Evolutionary conservation across 2,329 filamentous ascomycete genomes (phyloP), one percentile per base, ranked within the genome.

Genomic region (Volutella citrinella): DNA sequence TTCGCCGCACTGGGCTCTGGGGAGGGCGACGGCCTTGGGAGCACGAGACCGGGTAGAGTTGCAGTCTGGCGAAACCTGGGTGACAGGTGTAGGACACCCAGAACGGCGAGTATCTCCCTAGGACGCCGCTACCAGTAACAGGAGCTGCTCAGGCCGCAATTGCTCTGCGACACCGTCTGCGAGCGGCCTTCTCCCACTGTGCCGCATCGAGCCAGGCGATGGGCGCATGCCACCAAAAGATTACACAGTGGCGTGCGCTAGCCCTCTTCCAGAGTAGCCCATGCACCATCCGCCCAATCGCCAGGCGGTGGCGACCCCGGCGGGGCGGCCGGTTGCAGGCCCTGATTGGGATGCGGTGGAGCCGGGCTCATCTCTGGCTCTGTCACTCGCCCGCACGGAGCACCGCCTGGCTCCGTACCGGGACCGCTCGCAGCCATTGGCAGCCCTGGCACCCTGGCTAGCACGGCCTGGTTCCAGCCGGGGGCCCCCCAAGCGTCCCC

Each of bases 211-310:
- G n/a, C n/a, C n/a, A n/a, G n/a, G n/a, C n/a, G n/a, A n/a, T n/a
- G n/a, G n/a, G n/a, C 52, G 50, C 55, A 51, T 52, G 46, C 51
- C 48, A 46, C 52, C 50, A 51, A n/a, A n/a, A 49, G 44, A 54
- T 56, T 47, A 50, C 53, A 55, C 43, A 49, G 45, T 45, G 48
- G 45, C 47, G 39, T 35, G 34, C 27, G 21, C 54, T 55, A 53
- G 34, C 19, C 45, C 45, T 16, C 5, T 7, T n/a, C 12, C n/a
- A 32, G 30, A 15, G 32, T 55, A 54, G 52, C 35, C 30, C 13
- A 7, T 30, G 48, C 41, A 38, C 33, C 22, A 31, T 37, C 45
- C 43, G 36, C 40, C 57, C 59, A 61, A 60, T 61, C 52, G 57
- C 36, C 41, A 29, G 30, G 32, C 33, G 49, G 59, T 60, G 59